Evolutionary conservation across 305 asterid species (phyloP), one percentile per base, ranked within the genome.

Genomic region (Nicotiana rustica): DNA sequence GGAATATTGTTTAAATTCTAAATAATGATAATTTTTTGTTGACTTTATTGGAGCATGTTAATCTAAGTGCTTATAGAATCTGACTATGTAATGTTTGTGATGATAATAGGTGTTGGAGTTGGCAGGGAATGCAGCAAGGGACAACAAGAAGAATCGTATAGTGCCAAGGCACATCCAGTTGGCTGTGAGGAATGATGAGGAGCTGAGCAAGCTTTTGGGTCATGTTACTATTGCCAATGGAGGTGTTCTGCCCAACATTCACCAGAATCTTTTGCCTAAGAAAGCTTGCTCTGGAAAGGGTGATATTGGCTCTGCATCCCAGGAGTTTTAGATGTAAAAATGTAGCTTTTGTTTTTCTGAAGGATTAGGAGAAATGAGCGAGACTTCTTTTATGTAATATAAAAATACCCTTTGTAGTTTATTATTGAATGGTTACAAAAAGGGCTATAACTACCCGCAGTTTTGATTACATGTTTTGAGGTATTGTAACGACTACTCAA

Each of bases 81-180:
- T 49, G 59, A 44, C 12, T 67, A 0, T 17, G 29, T 3, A 49
- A 10, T 67, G 21, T 21, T 66, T 44, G 25, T 67, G 5, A 18
- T 44, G 19, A 18, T 59, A 18, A 6, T 67, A 81, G 83, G 83
- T 81, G 31, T 81, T 81, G 79, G 83, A 81, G 36, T 67, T 81
- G 17, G 79, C 83, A 10, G 83, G 83, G 0, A 81, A 81, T 31
- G 83, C 83, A 8, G 83, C 83, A 4, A 81, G 83, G 67, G 83
- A 81, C 83, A 81, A 81, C 83, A 81, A 81, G 83, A 81, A 81
- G 79, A 81, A 67, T 67, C 83, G 83, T 4, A 81, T 81, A 33
- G 78, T 67, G 78, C 83, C 83, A 15, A 81, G 83, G 57, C 83
- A 81, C 33, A 81, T 81, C 35, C 79, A 81, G 17, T 31, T 81